A percentile compares a stretch with the other conserved stretches of the same genome.
Conservation (phyloP, 495 filamentous ascomycete genomes). For the Penicillium riverlandense region DNA sequence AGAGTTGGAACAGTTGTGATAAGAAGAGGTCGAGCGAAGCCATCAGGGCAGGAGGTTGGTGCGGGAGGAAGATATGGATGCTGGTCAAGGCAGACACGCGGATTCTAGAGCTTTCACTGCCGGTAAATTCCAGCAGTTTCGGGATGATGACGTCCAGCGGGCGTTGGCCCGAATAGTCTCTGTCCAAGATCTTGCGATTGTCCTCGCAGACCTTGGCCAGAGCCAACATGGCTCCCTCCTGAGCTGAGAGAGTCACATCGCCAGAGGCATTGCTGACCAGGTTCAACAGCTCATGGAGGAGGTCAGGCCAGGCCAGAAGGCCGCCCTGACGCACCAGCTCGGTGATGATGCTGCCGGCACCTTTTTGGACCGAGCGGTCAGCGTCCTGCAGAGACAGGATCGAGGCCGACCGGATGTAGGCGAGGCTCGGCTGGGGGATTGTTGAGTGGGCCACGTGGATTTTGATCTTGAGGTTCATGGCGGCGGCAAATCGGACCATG, state of each 20-base stretch:
- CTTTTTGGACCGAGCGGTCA: constrained; percentile 74
- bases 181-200: constrained; percentile 78
- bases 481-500: constrained; percentile 75
- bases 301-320: constrained; percentile 83
- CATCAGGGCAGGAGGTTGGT: constrained; percentile 69
- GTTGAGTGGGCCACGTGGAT: constrained; percentile 62
- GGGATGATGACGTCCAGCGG: constrained; percentile 87
- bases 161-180: constrained; percentile 76
- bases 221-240: constrained; percentile 91
- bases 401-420: constrained; percentile 71
- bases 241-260: constrained; percentile 57
- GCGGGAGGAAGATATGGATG: constrained; percentile 86
- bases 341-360: constrained; percentile 91
- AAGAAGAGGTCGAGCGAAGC: constrained; percentile 72
- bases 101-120: constrained; percentile 64
- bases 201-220: constrained; percentile 95
- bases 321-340: constrained; percentile 82
- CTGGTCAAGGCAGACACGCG: constrained; percentile 69
- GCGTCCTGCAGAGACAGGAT: constrained; percentile 73
- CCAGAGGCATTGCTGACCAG: constrained; percentile 68
- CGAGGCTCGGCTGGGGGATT: constrained; percentile 60
- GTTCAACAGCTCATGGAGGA: constrained; percentile 71
- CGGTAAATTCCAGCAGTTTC: constrained; percentile 80
- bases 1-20: constrained; percentile 71
- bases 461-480: constrained; percentile 92